Evolutionary conservation across 306 rosid species (phyloP), one percentile per base, ranked within the genome.

Genomic region (Oemleria cerasiformis): DNA sequence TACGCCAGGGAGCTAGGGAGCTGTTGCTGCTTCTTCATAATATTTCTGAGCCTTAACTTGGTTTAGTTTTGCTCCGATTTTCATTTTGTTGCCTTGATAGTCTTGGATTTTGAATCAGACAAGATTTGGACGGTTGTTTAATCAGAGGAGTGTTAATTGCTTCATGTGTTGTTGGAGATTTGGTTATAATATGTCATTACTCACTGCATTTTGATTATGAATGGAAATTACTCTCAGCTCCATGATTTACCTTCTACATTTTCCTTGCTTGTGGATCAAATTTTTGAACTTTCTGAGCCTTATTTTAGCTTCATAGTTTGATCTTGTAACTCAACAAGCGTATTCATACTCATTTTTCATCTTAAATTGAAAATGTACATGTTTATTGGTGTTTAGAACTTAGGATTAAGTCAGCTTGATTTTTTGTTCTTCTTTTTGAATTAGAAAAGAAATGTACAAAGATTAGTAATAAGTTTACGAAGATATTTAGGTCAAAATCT

Each of bases 1-100:
- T 34, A 56, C 71, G n/a, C 87, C 87, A 5, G 79, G 84, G 75
- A 70, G 57, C 70, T 76, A 73, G 75, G 74, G 79, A 54, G 42
- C 70, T 43, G 62, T 55, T 16, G 41, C 74, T 2, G 57, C 86
- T 51, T 36, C 75, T 49, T 61, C 80, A 5, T 76, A 72, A 72
- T 65, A 9, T 47, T 57, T 63, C 56, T 9, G 20, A 54, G 47
- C 45, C 61, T 11, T 8, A 56, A 11, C 61, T 23, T 56, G 61
- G 13, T 23, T 58, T 23, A 40, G 8, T 58, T 25, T 58, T 0
- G 9, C 6, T 30, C 30, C 8, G 9, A 34, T 21, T 58, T 58
- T 58, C 8, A 17, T 58, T 58, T 58, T 6, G 42, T 30, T 58
- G 63, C 6, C 41, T 58, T 58, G 42, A 14, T 36, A 36, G 45